Evolutionary conservation across 2,329 filamentous ascomycete genomes (phyloP).

Genomic region (Aspergillus japonicus): DNA sequence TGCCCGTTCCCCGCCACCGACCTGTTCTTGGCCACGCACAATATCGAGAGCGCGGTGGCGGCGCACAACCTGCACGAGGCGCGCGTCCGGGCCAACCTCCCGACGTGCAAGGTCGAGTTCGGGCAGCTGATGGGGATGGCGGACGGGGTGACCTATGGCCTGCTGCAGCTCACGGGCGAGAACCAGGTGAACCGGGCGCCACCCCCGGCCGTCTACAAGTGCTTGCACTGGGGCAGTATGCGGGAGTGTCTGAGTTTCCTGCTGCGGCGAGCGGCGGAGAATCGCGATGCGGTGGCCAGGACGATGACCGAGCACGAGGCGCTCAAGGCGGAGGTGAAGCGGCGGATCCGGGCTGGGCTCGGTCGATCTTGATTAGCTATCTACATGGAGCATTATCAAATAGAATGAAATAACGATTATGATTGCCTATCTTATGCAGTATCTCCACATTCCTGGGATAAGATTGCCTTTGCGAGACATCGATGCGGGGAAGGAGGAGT

Average conservation of each 20-base stretch:
- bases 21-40: conserved; percentile 80
- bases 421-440: neutral
- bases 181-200: conserved; percentile 14
- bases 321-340: conserved; percentile 23
- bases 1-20: conserved; percentile 56
- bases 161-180: conserved; percentile 46
- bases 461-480: neutral
- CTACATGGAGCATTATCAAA: neutral
- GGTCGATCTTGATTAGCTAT: neutral
- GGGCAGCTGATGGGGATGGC: conserved; percentile 62
- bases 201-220: conserved; percentile 53
- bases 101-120: conserved; percentile 52
- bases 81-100: conserved; percentile 41
- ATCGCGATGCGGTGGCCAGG: conserved; percentile 57
- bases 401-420: neutral
- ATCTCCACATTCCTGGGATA: neutral
- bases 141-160: conserved; percentile 57
- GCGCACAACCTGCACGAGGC: conserved; percentile 51
- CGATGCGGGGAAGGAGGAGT: neutral
- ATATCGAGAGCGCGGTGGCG: conserved; percentile 65
- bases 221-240: conserved; percentile 57
- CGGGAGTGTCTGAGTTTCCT: conserved; percentile 79
- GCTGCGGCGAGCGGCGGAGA: conserved; percentile 57
- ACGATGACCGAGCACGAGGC: conserved; percentile 47
- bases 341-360: conserved; percentile 8